Evolutionary conservation across 306 rosid species (phyloP).

Genomic region (Arachis stenosperma): DNA sequence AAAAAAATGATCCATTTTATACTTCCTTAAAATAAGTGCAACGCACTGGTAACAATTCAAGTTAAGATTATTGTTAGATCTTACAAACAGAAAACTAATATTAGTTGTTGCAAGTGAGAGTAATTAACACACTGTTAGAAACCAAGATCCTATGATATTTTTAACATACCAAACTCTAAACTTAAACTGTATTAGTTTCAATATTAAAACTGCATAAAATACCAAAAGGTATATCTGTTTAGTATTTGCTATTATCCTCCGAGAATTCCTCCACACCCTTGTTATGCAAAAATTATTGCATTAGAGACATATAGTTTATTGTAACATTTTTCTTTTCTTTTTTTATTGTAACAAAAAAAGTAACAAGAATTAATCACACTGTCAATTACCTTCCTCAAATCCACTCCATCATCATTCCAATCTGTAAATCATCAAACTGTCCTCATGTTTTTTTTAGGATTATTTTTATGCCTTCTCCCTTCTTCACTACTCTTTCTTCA

Average conservation of each 20-base stretch:
- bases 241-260: conserved; percentile 33
- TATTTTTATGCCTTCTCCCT: conserved; percentile 7
- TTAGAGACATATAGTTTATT: no score
- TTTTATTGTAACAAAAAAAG: background rate
- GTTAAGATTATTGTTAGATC: no score
- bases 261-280: conserved; percentile 48
- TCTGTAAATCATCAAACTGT: conserved; percentile 44
- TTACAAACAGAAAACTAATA: background rate
- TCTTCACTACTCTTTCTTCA: background rate
- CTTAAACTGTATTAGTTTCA: background rate
- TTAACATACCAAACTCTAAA: background rate
- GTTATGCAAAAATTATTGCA: background rate
- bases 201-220: conserved; percentile 16
- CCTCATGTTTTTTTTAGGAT: conserved; percentile 39
- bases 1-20: no score
- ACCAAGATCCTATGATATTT: no score
- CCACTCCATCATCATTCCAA: conserved; percentile 50
- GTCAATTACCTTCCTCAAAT: conserved; percentile 39
- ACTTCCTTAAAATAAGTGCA: no score
- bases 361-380: conserved; percentile 54
- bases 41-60: no score
- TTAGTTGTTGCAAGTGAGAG: background rate
- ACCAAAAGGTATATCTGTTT: conserved; percentile 28
- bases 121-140: background rate
- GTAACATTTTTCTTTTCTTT: no score